Base-by-base conservation (phyloP, 345 rosid genomes). In the Populus nigra region DNA sequence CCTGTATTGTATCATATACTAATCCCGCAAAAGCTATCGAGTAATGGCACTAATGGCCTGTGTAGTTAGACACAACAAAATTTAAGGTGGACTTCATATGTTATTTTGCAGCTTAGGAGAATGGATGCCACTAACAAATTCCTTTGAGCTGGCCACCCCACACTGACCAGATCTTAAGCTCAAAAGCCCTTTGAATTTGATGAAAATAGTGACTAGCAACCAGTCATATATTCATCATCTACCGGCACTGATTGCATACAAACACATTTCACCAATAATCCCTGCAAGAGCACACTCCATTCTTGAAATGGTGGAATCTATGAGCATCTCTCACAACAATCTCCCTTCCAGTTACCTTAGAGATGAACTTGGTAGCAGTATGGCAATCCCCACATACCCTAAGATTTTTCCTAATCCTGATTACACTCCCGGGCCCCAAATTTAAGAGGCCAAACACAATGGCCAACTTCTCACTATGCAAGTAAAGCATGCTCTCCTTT, bases 291-390 rank as follows among this genome's bases (percentile, higher is more conserved):
- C 79, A 77, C 7, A 35, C 18, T 41, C 79, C 79, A 10, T 70
- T 57, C 55, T 77, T 70, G 69, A 77, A 71, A 62, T 77, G 74
- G 80, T 71, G 75, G 69, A 77, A 77, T 35, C 79, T 76, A 31
- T 49, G 79, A 23, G 79, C 68, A 76, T 76, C 73, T 68, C 79
- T 68, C 55, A 55, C 79, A 53, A 39, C 17, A 23, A 76, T 69
- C 71, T 76, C 67, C 57, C 79, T 68, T 55, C 49, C 43, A 7
- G 73, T 76, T 25, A 76, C 79, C 57, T 76, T 76, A 5, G 79
- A 68, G 53, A 76, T 76, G 39, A 53, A 76, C 55, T 76, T 69
- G 29, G 79, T 76, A 3, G 79, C 79, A 69, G 74, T 59, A 57
- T 77, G 79, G 68, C 79, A 61, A 69, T 70, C 71, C 50, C 75